Evolutionary conservation across 345 rosid species (phyloP).

Genomic region (Eutrema heterophyllum): DNA sequence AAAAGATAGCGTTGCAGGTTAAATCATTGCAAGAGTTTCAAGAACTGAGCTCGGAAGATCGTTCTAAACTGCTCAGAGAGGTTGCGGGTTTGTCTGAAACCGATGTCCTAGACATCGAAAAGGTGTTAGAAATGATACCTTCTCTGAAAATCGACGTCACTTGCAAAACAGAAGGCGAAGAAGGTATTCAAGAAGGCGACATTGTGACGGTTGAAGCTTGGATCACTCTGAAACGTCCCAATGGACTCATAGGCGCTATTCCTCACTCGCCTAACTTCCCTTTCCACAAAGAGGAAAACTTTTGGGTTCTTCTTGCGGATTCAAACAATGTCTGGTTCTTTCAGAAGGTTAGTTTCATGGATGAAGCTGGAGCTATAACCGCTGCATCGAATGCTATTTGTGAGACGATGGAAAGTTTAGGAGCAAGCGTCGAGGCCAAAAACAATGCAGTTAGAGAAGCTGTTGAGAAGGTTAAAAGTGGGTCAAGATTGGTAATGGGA

Average conservation of each 20-base stretch:
- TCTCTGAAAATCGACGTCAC: constrained; percentile 58
- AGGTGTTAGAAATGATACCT: constrained; percentile 86
- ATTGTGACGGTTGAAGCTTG: constrained; percentile 74
- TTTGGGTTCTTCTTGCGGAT: constrained; percentile 89
- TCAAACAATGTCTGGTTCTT: constrained; percentile 79
- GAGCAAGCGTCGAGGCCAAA: constrained; percentile 65
- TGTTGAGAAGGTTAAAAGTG: constrained; percentile 69
- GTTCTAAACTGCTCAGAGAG: constrained; percentile 63
- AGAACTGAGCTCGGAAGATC: constrained; percentile 60
- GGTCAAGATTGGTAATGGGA: constrained; percentile 85
- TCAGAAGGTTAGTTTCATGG: constrained; percentile 90
- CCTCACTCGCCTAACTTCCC: constrained; percentile 84
- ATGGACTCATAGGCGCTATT: constrained; percentile 67
- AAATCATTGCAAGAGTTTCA: constrained; percentile 66
- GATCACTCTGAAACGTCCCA: constrained; percentile 71
- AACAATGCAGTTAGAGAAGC: constrained; percentile 56
- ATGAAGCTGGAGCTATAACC: constrained; percentile 73
- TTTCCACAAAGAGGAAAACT: constrained; percentile 85
- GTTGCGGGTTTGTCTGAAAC: constrained; percentile 61
- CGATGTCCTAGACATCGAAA: constrained; percentile 60
- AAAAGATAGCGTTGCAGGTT: constrained; percentile 55
- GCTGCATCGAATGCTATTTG: constrained; percentile 56
- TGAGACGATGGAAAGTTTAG: constrained; percentile 63
- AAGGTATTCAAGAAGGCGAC: constrained; percentile 93
- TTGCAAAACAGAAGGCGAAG: constrained; percentile 96